Evolutionary conservation across 805 yeast species (phyloP).

Genomic region (Metschnikowia arizonensis): DNA sequence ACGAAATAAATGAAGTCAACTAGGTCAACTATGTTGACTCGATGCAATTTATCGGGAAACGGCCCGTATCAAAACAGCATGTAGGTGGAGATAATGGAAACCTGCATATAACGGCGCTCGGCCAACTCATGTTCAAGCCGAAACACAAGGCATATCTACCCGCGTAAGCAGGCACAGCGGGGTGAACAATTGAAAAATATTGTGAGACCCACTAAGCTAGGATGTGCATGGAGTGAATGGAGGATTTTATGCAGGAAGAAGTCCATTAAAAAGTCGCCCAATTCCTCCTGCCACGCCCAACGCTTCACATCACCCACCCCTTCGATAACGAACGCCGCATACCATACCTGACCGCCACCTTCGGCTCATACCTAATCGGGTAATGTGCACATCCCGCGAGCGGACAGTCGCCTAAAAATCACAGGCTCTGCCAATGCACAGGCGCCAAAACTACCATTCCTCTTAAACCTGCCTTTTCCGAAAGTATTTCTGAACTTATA

Average conservation of each 20-base stretch:
- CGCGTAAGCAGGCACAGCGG: not conserved
- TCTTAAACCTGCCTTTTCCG: constrained; percentile 3
- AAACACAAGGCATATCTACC: not conserved
- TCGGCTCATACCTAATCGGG: not conserved
- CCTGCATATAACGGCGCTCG: not conserved
- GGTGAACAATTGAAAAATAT: not conserved
- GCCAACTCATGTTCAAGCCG: not conserved
- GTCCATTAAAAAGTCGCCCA: too few species aligned
- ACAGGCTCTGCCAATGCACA: constrained; percentile 1
- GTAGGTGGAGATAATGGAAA: not conserved
- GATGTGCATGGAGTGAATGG: not conserved
- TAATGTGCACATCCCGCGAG: not conserved
- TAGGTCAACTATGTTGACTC: too few species aligned
- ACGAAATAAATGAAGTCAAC: too few species aligned
- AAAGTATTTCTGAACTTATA: not conserved
- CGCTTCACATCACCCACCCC: too few species aligned
- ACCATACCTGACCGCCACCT: not conserved
- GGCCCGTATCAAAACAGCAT: not conserved
- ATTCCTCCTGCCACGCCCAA: too few species aligned
- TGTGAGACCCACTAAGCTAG: not conserved
- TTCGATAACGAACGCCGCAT: too few species aligned
- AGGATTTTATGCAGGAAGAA: not conserved
- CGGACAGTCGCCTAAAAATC: not conserved
- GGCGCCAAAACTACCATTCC: not conserved
- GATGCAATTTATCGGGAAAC: too few species aligned